phyloP scores from a whole-genome alignment of 805 yeast species.

The Candida sonorensis region DNA sequence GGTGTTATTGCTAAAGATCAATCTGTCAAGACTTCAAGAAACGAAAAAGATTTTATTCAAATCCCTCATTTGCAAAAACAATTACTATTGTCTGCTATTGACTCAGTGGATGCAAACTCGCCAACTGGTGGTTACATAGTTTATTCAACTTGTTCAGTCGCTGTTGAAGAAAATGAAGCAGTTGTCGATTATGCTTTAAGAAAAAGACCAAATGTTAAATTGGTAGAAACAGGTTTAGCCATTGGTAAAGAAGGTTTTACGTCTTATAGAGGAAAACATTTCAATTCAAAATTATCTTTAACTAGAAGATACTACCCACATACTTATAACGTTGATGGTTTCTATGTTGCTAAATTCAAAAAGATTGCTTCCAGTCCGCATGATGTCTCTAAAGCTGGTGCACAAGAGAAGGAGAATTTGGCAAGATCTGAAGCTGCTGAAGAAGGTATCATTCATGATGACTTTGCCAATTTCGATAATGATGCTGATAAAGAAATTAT shows the following conservation, averaged over 20 bases:
- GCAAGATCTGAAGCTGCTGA: conserved; percentile 76
- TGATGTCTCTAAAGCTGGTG: conserved; percentile 81
- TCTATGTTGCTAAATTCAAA: conserved; percentile 93
- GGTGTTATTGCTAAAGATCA: conserved; percentile 99
- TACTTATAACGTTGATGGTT: conserved; percentile 97
- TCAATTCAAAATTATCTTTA: conserved; percentile 65
- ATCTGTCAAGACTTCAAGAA: conserved; percentile 85
- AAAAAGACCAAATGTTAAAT: conserved; percentile 91
- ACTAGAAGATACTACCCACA: conserved; percentile 98
- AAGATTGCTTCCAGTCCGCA: conserved; percentile 83
- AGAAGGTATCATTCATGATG: conserved; percentile 78
- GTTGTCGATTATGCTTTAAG: conserved; percentile 97
- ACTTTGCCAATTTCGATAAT: conserved; percentile 76
- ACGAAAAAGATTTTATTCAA: conserved; percentile 93
- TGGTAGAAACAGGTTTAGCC: conserved; percentile 85
- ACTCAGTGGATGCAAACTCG: conserved; percentile 91
- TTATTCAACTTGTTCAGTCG: conserved; percentile 96
- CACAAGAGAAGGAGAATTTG: conserved; percentile 71
- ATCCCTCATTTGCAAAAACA: conserved; percentile 97
- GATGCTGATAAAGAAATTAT: conserved; percentile 71
- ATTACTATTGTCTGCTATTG: conserved; percentile 87
- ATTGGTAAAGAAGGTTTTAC: conserved; percentile 97
- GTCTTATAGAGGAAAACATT: conserved; percentile 86
- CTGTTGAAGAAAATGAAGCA: conserved; percentile 97
- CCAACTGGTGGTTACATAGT: conserved; percentile 91